Base-by-base conservation (phyloP, 2,329 filamentous ascomycete species). In the Fusarium haematococcum region DNA sequence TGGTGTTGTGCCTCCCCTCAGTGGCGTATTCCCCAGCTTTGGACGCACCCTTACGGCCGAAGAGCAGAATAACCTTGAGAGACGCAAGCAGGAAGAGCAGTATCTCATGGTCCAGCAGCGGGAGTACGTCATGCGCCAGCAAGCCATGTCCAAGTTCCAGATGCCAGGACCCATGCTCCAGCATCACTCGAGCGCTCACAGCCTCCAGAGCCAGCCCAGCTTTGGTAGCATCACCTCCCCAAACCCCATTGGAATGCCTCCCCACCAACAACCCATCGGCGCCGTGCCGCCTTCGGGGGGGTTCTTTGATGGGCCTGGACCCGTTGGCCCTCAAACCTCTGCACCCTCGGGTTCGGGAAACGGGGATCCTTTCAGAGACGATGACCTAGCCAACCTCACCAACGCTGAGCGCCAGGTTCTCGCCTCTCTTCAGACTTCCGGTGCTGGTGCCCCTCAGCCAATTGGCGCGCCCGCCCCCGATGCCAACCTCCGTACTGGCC, bases 61-160 rank as follows among this genome's bases (percentile, higher is more conserved):
- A 79, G 97, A 99, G 83, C 97, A 99, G 81, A 99, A 99, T 84
- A 97, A 97, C 43, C 87, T 99, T 2, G 97, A 99, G 85, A 91
- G 97, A 63, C 90, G 97, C 62, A 99, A 99, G 86, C 97, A 99
- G 82, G 97, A 99, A 83, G 97, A 99, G 80, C 97, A 99, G 81
- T 98, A 97, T 81, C 88, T 97, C 39, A 97, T 98, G 91, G 97
- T 97, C 54, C 93, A 97, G 48, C 97, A 99, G 83, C 95, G 98
- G 76, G 97, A 99, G 81, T 94, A 95, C 76, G 89, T 98, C 65
- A 93, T 95, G 73, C 94, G 95, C 73, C 95, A 97, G 80, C 95
- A 97, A 79, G 88, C 90, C 8, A 91, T 95, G 68, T 88, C 91
- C 60, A 92, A 95, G 80, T 92, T 94, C 80, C 92, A 92, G 65